Evolutionary conservation across 2,329 filamentous ascomycete species (phyloP).

Genomic region (Aureobasidium sp.): DNA sequence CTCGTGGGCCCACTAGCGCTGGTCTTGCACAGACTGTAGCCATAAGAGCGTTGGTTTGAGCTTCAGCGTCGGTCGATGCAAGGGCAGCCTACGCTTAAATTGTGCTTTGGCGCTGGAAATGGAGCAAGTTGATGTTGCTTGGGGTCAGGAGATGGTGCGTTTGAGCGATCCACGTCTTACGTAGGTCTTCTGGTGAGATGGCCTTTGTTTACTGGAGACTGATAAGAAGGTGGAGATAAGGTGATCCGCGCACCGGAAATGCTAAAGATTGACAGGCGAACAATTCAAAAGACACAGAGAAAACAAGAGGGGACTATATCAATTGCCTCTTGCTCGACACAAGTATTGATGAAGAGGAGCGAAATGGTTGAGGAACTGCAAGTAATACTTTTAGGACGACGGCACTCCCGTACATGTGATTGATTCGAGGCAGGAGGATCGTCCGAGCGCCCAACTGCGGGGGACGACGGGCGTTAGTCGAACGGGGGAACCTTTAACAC

Average conservation of each 20-base stretch:
- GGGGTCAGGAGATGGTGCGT: neutral
- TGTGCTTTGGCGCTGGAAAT: neutral
- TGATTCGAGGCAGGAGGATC: constrained; percentile 5
- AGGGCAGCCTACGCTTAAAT: neutral
- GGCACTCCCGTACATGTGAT: constrained; percentile 9
- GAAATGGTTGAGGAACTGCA: constrained; percentile 10
- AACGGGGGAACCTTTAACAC: neutral
- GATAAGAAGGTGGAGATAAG: constrained; percentile 13
- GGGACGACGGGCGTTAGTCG: constrained; percentile 1
- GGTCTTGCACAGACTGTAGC: constrained; percentile 37
- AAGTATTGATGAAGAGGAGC: neutral
- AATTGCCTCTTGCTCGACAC: neutral
- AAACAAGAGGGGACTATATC: neutral
- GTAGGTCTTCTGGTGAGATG: neutral
- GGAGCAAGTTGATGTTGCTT: neutral
- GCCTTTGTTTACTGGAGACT: constrained; percentile 8
- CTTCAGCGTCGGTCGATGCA: neutral
- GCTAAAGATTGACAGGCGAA: neutral
- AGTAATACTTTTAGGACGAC: constrained; percentile 6
- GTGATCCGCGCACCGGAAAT: neutral
- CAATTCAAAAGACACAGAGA: neutral
- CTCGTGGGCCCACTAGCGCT: constrained; percentile 30
- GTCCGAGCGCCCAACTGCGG: constrained; percentile 7
- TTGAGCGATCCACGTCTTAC: neutral
- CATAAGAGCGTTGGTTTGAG: constrained; percentile 25